Evolutionary conservation across 495 filamentous ascomycete genomes (phyloP), one percentile per base, ranked within the genome.

Genomic region (Amniculicola lignicola): DNA sequence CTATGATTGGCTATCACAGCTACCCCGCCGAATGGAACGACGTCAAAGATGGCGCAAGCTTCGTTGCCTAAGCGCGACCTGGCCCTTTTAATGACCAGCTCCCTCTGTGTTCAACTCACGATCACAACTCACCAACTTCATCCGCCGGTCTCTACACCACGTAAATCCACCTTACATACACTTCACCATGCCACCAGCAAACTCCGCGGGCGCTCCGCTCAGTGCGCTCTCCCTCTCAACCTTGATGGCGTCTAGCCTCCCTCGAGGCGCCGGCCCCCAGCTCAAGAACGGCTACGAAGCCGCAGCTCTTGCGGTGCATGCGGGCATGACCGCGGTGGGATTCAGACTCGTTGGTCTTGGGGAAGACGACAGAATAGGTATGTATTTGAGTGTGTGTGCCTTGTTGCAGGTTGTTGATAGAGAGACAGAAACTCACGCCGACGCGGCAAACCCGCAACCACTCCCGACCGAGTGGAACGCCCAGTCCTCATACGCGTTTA

Each of bases 281-380:
- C 72, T 97, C 50, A 87, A 84, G 59, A 86, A 80, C 64, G 77
- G 87, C 1, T 87, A 86, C 69, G 94, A 97, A 72, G 89, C 88
- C 36, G 72, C 95, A 54, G 89, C 90, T 9, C 80, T 97, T 33
- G 84, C 93, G 61, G 76, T 81, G 35, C 92, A 98, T 68, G 89
- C 88, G 23, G 87, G 83, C 64, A 87, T 97, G 85, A 61, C 78
- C 23, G 82, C 84, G 4, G 80, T 92, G 9, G 88, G 83, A 39
- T 97, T 96, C 69, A 78, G 87, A 39, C 75, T 97, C 6, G 68
- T 91, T 18, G 90, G 91, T 0, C 85, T 96, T 16, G 78, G 84
- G 15, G 90, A 97, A 69, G 88, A 92, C 19, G 80, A 88, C 51
- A 79, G 74, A 24, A 78, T 85, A 50, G 77, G 86, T 87, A 72